Conservation (phyloP, 1,284 basidiomycete species). For the Thecaphora thlaspeos region DNA sequence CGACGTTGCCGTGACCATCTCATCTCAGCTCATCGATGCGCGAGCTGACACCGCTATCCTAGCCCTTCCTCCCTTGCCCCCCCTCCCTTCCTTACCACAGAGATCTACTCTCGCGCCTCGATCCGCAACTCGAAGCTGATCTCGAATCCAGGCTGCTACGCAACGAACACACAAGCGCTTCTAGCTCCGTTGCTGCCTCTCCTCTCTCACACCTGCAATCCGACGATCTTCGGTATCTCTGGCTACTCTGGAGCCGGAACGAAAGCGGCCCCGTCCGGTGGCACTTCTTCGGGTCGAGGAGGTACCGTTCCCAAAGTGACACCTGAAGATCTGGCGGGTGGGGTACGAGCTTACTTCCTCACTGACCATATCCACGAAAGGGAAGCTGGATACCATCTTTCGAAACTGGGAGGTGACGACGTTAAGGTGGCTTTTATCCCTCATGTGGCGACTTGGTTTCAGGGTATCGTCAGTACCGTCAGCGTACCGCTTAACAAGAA, state of each 20-base stretch:
- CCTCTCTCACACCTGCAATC: conserved; percentile 68
- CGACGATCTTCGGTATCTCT: conserved; percentile 87
- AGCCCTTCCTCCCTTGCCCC: no score
- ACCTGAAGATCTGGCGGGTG: conserved; percentile 72
- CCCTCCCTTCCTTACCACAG: conserved; percentile 60
- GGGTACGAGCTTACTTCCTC: conserved; percentile 79
- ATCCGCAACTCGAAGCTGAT: conserved; percentile 77
- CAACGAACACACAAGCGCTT: conserved; percentile 87
- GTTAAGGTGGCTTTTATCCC: conserved; percentile 84
- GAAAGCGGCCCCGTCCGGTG: conserved; percentile 61
- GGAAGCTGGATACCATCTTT: conserved; percentile 81
- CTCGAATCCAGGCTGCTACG: conserved; percentile 96
- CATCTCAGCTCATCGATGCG: no score
- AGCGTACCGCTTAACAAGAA: conserved; percentile 73
- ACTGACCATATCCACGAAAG: conserved; percentile 99
- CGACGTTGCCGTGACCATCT: no score
- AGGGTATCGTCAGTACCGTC: conserved; percentile 84
- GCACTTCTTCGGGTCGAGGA: conserved; percentile 42
- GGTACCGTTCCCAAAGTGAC: conserved; percentile 75
- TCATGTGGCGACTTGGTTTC: conserved; percentile 88
- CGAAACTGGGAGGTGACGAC: conserved; percentile 61
- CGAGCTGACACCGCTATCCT: no score
- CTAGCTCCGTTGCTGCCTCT: conserved; percentile 81
- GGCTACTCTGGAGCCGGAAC: conserved; percentile 96
- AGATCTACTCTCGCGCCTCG: conserved; percentile 77